phyloP scores from a whole-genome alignment of 495 filamentous ascomycete genomes.

The Parathielavia appendiculata region DNA sequence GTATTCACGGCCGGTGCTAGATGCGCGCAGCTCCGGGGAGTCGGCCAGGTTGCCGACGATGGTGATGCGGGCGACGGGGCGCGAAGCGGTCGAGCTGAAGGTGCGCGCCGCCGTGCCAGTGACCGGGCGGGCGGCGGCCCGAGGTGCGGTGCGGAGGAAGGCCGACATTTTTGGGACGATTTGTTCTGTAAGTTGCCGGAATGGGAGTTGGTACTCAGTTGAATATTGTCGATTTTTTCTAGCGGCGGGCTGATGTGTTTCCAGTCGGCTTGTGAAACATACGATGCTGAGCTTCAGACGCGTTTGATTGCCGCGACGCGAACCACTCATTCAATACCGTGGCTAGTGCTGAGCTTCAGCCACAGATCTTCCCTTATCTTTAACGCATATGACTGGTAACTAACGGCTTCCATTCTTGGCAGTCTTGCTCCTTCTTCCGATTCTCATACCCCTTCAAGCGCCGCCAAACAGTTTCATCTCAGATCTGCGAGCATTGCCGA shows the following conservation, averaged over 20 bases:
- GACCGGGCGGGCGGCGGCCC: conserved; percentile 31
- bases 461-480: too few relatives aligned
- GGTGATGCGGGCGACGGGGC: conserved; percentile 58
- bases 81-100: conserved; percentile 51
- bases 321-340: background rate
- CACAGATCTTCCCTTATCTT: background rate
- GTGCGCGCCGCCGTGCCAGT: conserved; percentile 39
- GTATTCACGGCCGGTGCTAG: conserved; percentile 60
- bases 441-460: too few relatives aligned
- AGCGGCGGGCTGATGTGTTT: too few relatives aligned
- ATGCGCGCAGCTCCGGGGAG: conserved; percentile 62
- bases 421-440: background rate
- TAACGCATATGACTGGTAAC: too few relatives aligned
- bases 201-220: background rate
- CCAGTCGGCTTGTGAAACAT: background rate
- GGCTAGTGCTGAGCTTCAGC: conserved; percentile 7
- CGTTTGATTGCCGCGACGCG: conserved; percentile 10
- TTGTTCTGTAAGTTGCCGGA: background rate
- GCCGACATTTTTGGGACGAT: conserved; percentile 33
- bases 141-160: conserved; percentile 40
- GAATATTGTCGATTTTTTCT: background rate
- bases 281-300: background rate
- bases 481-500: too few relatives aligned
- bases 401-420: background rate
- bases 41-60: conserved; percentile 71